Evolutionary conservation across 495 filamentous ascomycete species (phyloP).

Genomic region (Bathelium albidoporum): DNA sequence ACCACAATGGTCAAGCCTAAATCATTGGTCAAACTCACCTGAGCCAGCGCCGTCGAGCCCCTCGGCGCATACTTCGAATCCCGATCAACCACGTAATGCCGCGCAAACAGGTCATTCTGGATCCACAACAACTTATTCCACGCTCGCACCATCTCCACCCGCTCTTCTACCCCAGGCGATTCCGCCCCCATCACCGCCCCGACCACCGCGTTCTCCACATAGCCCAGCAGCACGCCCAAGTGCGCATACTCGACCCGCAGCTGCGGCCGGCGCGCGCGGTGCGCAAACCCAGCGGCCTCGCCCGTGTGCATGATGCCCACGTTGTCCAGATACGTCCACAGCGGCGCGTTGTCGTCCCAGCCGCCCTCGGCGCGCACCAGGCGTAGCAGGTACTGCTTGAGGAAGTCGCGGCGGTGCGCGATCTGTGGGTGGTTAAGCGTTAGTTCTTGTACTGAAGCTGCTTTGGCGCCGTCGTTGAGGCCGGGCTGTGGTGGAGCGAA

Average conservation of each 20-base stretch:
- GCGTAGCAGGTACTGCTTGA: slow-evolving; percentile 27
- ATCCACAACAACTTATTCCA: slow-evolving; percentile 57
- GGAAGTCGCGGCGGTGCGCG: slow-evolving; percentile 31
- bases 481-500: slow-evolving; percentile 33
- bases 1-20: not conserved
- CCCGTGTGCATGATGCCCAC: slow-evolving; percentile 49
- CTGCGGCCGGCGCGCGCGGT: slow-evolving; percentile 46
- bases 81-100: slow-evolving; percentile 48
- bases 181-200: slow-evolving; percentile 66
- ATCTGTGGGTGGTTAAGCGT: slow-evolving; percentile 32
- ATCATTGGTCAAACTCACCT: not conserved
- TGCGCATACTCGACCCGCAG: slow-evolving; percentile 71
- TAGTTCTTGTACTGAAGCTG: slow-evolving; percentile 21
- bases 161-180: slow-evolving; percentile 48
- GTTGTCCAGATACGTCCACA: slow-evolving; percentile 9
- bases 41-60: not conserved
- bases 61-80: slow-evolving; percentile 2
- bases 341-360: slow-evolving; percentile 9
- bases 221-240: slow-evolving; percentile 55
- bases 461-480: slow-evolving; percentile 24
- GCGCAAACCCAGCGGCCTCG: not conserved
- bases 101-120: slow-evolving; percentile 70
- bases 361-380: slow-evolving; percentile 20
- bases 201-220: slow-evolving; percentile 62
- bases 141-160: slow-evolving; percentile 58